Conservation (phyloP, 352 stramenopile species). For the Pythium phragmiticola region DNA sequence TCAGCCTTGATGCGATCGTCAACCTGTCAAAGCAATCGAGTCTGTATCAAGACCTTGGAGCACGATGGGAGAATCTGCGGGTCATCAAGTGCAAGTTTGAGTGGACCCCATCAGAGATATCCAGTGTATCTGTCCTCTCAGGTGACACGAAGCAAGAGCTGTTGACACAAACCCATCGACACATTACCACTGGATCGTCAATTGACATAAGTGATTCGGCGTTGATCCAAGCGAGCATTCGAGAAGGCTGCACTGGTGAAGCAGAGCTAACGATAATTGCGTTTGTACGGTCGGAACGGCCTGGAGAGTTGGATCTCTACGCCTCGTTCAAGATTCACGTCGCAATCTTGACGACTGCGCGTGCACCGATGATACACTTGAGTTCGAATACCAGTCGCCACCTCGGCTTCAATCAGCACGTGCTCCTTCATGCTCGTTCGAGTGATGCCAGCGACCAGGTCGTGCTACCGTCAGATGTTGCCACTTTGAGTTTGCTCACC, state of each 20-base stretch:
- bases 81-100: slow-evolving; percentile 11
- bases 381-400: neutral
- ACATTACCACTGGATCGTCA: neutral
- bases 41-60: neutral
- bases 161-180: neutral
- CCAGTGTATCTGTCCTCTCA: neutral
- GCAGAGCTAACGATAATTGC: neutral
- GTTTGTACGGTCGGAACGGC: neutral
- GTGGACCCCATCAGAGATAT: slow-evolving; percentile 1
- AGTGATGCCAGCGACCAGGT: neutral
- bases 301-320: neutral
- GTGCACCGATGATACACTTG: neutral
- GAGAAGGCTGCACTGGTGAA: neutral
- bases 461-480: neutral
- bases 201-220: neutral
- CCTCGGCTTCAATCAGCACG: slow-evolving; percentile 16
- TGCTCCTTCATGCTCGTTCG: neutral
- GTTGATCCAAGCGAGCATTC: neutral
- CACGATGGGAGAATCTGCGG: neutral
- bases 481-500: neutral
- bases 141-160: neutral
- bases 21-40: neutral
- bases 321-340: slow-evolving; percentile 13
- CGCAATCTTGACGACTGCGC: neutral
- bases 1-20: slow-evolving; percentile 2